phyloP scores from a whole-genome alignment of 169 alveolate species.

The Eimeria praecox region DNA sequence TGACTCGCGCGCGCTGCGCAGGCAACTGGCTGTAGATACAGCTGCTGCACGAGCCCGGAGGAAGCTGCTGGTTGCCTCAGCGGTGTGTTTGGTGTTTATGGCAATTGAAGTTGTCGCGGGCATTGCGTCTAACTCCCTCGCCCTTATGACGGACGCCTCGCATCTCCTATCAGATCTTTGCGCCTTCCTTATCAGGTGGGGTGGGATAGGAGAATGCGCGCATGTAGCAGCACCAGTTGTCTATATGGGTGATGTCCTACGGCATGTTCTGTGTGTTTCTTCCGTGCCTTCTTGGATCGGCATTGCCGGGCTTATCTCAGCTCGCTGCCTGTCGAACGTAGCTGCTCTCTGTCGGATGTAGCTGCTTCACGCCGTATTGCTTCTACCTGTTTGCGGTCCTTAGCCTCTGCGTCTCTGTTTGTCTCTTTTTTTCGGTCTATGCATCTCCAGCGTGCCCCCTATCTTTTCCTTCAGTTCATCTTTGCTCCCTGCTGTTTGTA shows the following conservation, averaged over 20 bases:
- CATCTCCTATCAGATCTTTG: conserved; percentile 97
- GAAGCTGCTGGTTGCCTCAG: conserved; percentile 79
- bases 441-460: background rate
- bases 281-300: background rate
- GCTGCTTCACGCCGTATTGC: background rate
- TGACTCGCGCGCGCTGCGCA: conserved; percentile 30
- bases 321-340: background rate
- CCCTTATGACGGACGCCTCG: conserved; percentile 97
- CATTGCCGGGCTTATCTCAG: background rate
- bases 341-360: background rate
- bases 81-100: conserved; percentile 86
- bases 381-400: background rate
- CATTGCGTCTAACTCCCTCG: conserved; percentile 91
- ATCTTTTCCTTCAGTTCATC: background rate
- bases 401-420: background rate
- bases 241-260: background rate
- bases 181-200: conserved; percentile 91
- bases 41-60: conserved; percentile 77
- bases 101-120: conserved; percentile 93
- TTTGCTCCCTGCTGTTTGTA: background rate
- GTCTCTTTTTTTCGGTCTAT: background rate
- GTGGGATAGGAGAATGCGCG: background rate
- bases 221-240: background rate
- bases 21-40: conserved; percentile 67
- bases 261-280: background rate